Conservation (phyloP, 345 rosid species). For the Gossypium stocksii region DNA sequence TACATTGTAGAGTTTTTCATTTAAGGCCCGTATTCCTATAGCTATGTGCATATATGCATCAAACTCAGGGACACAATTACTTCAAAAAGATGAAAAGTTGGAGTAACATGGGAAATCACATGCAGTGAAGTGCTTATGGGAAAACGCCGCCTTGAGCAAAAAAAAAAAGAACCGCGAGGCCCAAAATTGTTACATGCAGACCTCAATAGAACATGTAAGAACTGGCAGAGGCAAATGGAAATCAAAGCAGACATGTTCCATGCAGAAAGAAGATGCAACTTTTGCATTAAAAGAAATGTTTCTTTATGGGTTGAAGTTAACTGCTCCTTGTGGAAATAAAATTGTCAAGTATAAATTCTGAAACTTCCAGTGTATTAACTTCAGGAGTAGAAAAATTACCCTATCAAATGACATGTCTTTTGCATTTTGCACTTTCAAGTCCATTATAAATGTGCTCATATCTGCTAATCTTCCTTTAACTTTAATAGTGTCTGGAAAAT, state of each 20-base stretch:
- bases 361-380: neutral
- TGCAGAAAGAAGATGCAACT: neutral
- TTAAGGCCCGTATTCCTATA: too few species aligned
- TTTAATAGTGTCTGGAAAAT: slow-evolving; percentile 53
- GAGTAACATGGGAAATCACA: neutral
- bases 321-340: neutral
- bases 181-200: too few species aligned
- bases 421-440: slow-evolving; percentile 54
- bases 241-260: neutral
- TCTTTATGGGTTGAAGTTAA: neutral
- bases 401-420: slow-evolving; percentile 59
- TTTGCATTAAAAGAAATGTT: neutral
- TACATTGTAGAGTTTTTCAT: neutral
- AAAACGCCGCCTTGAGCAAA: neutral
- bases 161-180: neutral
- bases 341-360: neutral
- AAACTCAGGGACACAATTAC: neutral
- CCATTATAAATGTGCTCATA: slow-evolving; percentile 38
- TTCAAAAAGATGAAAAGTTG: neutral
- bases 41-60: neutral
- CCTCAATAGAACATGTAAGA: neutral
- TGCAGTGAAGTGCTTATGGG: neutral
- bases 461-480: slow-evolving; percentile 62
- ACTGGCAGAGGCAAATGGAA: neutral
- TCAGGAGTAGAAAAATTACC: slow-evolving; percentile 29